Evolutionary conservation across 345 rosid genomes (phyloP).

Genomic region (Gossypium stocksii): DNA sequence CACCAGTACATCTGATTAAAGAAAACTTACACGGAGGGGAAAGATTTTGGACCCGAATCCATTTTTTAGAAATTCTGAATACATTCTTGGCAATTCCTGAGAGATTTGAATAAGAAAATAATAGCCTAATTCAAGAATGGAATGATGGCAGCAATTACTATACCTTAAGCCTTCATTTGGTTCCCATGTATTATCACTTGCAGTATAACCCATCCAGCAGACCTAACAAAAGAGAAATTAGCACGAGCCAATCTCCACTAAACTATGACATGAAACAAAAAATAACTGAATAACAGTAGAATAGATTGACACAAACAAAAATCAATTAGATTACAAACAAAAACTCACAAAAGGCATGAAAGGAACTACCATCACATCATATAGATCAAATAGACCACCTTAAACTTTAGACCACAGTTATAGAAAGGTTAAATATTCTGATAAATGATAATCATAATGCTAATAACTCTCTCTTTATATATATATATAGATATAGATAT

Average conservation of each 20-base stretch:
- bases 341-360: conserved; percentile 14
- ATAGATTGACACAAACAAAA: not conserved
- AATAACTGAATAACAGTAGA: not conserved
- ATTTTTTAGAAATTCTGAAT: conserved; percentile 54
- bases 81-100: conserved; percentile 65
- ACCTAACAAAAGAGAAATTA: conserved; percentile 55
- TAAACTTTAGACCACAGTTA: conserved; percentile 59
- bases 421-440: not conserved
- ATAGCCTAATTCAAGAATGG: conserved; percentile 9
- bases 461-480: conserved; percentile 8
- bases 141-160: conserved; percentile 8
- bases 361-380: conserved; percentile 14
- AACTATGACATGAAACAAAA: conserved; percentile 21
- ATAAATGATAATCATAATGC: not conserved
- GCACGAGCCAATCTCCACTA: conserved; percentile 31
- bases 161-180: conserved; percentile 75
- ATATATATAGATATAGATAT: not conserved
- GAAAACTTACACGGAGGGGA: conserved; percentile 79
- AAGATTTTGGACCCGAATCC: conserved; percentile 69
- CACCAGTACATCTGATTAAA: conserved; percentile 10
- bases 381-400: conserved; percentile 42
- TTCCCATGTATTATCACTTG: conserved; percentile 84
- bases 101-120: conserved; percentile 23
- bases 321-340: conserved; percentile 12
- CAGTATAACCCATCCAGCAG: conserved; percentile 76